phyloP scores from a whole-genome alignment of 208 protist species.

The Leishmania mexicana region DNA sequence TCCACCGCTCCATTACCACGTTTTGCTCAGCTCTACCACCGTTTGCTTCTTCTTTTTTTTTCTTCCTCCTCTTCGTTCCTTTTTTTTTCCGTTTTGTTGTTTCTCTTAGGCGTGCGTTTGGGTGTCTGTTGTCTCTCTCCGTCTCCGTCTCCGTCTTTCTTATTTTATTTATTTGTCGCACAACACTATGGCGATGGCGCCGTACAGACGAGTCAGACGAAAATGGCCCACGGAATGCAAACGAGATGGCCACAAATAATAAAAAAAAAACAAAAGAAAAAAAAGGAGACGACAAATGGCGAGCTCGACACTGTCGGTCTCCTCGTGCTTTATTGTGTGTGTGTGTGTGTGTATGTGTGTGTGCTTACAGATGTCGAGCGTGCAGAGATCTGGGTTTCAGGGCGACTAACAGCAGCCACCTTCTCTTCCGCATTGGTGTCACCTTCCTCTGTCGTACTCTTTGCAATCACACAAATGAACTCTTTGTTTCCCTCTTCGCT shows the following conservation, averaged over 20 bases:
- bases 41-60: conserved; percentile 9
- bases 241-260: no score
- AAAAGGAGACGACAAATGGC: neutral
- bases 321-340: neutral
- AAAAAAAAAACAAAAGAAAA: no score
- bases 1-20: neutral
- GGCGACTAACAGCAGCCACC: neutral
- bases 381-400: neutral
- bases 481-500: neutral
- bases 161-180: no score
- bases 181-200: neutral
- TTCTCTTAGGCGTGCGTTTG: neutral
- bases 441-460: neutral
- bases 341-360: neutral
- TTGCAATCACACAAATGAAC: neutral
- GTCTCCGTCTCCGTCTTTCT: no score
- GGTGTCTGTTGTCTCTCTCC: conserved; percentile 3
- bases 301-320: neutral
- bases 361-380: neutral
- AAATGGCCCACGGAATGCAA: neutral
- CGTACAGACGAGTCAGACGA: neutral
- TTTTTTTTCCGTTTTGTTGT: neutral
- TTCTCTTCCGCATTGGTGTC: neutral
- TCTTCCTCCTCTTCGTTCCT: neutral
- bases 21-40: neutral